These are phyloP conservation scores for Botrytis tulipae DNA, from an alignment of 2,329 filamentous ascomycete species.

Conservation along the genomic window DNA sequence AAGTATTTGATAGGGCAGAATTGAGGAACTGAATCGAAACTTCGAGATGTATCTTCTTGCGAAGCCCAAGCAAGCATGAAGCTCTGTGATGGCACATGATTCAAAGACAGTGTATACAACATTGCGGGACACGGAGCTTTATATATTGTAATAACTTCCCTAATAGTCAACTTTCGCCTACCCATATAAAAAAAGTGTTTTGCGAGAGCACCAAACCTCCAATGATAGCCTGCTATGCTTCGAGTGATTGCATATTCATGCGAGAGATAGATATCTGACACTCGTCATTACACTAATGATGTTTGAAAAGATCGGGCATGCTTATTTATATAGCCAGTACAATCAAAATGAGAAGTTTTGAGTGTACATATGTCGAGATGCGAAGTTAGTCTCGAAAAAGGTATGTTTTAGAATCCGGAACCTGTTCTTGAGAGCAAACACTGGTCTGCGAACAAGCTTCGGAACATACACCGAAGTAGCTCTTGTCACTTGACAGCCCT, in stretches of 20 bases:
- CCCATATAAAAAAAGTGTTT: rapidly evolving
- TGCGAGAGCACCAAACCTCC: background rate
- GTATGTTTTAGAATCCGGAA: background rate
- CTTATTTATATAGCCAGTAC: background rate
- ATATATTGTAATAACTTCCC: background rate
- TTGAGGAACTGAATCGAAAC: background rate
- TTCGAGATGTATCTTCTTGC: background rate
- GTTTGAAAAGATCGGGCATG: background rate
- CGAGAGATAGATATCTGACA: background rate
- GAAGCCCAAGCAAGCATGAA: background rate
- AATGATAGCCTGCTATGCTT: background rate
- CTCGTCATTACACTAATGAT: background rate
- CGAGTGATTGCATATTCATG: background rate
- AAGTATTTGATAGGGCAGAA: no score
- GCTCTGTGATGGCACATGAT: background rate
- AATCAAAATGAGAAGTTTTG: background rate
- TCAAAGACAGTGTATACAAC: background rate
- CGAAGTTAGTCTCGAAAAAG: no score
- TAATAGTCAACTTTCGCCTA: background rate
- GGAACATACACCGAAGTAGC: no score
- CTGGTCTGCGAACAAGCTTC: background rate
- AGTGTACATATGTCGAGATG: background rate
- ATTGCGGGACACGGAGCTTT: background rate
- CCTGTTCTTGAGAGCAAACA: background rate
- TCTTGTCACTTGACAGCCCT: background rate